Base-by-base conservation (phyloP, 192 early-diverging fungal species). In the Phycomyces blakesleeanus region DNA sequence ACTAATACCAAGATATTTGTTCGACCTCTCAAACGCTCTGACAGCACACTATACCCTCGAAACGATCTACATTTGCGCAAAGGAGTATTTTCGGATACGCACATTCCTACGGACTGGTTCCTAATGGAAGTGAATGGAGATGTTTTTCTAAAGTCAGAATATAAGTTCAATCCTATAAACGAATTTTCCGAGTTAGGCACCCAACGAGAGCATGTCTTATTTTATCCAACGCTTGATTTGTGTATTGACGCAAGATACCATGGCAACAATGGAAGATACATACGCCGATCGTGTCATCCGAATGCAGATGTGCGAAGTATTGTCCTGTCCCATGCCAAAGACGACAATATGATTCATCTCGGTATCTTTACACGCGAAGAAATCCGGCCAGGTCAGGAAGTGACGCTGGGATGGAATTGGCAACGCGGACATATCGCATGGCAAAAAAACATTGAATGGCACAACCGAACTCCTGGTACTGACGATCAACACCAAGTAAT, bases 61-160 rank as follows among this genome's bases (percentile, higher is more conserved):
- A 18, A 22, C 4, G 20, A 40, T 16, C 39, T 14, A 3, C 25
- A 20, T 15, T 42, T 60, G 40, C 34, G 40, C 42, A 83, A 84
- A 52, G 90, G 87, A 18, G 60, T 89, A 14, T 87, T 88, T 75
- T 81, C 87, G 3, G 84, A 81, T 42, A 72, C 69, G 3, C 72
- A 80, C 14, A 81, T 92, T 44, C 52, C 73, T 10, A 55, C 77
- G 0, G 66, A 79, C 15, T 64, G 77, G 37, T 93, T 85, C 62
- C 74, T 97, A 51, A 80, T 85, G 71, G 88, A 95, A 55, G 90
- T 89, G 67, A 85, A 86, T 47, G 94, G 94, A 12, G 83, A 87
- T 41, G 76, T 91, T 14, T 62, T 80, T 0, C 69, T 91, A 11
- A 87, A 89, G 47, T 82, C 83, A 5, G 77, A 73, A 16, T 87